Percentiles rank a stretch among this genome's conserved stretches.
phyloP scores from a whole-genome alignment of 2,329 filamentous ascomycete species.

The Tolypocladium paradoxum region DNA sequence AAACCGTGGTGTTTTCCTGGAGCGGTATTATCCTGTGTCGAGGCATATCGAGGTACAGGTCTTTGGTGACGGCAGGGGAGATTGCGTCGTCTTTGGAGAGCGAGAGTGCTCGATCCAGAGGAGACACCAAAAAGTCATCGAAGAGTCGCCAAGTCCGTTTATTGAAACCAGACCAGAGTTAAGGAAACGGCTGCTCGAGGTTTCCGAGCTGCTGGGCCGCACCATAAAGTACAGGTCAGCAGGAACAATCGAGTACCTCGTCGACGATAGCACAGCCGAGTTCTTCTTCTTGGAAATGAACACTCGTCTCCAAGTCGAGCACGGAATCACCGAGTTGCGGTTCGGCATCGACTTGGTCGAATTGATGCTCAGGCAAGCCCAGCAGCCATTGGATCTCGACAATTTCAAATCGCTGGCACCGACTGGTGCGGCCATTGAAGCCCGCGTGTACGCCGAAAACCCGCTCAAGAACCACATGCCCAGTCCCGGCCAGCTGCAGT shows the following conservation, averaged over 20 bases:
- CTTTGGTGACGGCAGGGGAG: slow-evolving; percentile 42
- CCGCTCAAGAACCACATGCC: slow-evolving; percentile 46
- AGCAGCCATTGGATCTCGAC: slow-evolving; percentile 8
- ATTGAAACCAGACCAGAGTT: slow-evolving; percentile 24
- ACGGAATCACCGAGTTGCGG: slow-evolving; percentile 68
- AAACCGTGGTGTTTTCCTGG: slow-evolving; percentile 51
- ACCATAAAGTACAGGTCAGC: slow-evolving; percentile 19
- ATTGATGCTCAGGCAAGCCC: slow-evolving; percentile 25
- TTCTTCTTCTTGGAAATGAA: slow-evolving; percentile 48
- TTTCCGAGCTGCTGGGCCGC: slow-evolving; percentile 5
- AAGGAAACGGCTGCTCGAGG: slow-evolving; percentile 14
- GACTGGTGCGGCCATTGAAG: slow-evolving; percentile 22
- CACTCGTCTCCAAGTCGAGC: slow-evolving; percentile 63
- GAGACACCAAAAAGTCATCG: slow-evolving; percentile 60
- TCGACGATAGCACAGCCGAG: slow-evolving; percentile 48
- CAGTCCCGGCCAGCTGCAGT: slow-evolving; percentile 46
- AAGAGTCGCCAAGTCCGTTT: slow-evolving; percentile 58
- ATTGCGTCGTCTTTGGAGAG: slow-evolving; percentile 50
- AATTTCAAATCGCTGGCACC: slow-evolving; percentile 6
- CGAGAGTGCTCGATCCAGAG: slow-evolving; percentile 59
- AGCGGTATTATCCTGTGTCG: slow-evolving; percentile 49
- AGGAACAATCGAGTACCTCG: slow-evolving; percentile 43
- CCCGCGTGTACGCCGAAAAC: slow-evolving; percentile 32
- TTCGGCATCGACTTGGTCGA: slow-evolving; percentile 62
- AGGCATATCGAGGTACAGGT: slow-evolving; percentile 60